Percentiles rank a stretch among this genome's conserved stretches.
Evolutionary conservation across 2,329 filamentous ascomycete species (phyloP).

Genomic region (Hypoxylon sp.): DNA sequence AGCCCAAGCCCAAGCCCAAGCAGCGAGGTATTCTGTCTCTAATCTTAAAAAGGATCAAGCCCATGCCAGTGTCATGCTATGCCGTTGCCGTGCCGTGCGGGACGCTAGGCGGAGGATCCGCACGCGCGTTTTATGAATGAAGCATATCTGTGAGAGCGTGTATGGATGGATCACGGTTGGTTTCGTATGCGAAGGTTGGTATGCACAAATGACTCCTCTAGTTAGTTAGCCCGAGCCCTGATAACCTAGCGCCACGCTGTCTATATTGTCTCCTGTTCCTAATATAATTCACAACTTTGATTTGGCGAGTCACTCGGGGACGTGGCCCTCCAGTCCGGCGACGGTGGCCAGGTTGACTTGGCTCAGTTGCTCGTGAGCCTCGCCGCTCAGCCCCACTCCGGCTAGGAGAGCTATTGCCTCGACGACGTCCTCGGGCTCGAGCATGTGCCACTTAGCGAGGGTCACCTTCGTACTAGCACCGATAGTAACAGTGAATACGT

Average conservation of each 20-base stretch:
- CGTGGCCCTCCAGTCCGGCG: conserved; percentile 67
- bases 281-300: conserved; percentile 38
- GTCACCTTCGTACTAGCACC: conserved; percentile 94
- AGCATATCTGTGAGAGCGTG: conserved; percentile 2
- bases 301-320: conserved; percentile 58
- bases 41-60: conserved; percentile 15
- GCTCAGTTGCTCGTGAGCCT: conserved; percentile 60
- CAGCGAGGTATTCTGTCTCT: neutral
- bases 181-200: conserved; percentile 16
- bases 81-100: neutral
- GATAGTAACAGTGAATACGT: conserved; percentile 92
- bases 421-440: conserved; percentile 91
- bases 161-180: conserved; percentile 7
- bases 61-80: neutral
- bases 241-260: conserved; percentile 40
- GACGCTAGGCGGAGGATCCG: neutral
- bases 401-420: conserved; percentile 73
- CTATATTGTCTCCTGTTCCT: conserved; percentile 30
- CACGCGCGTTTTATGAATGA: conserved; percentile 14
- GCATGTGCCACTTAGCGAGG: conserved; percentile 88
- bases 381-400: conserved; percentile 58
- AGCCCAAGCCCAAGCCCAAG: too few species aligned
- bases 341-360: conserved; percentile 71
- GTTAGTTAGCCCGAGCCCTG: conserved; percentile 15
- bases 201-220: conserved; percentile 30